Conservation (phyloP, 2,329 filamentous ascomycete species). For the Rasamsonia emersonii region DNA sequence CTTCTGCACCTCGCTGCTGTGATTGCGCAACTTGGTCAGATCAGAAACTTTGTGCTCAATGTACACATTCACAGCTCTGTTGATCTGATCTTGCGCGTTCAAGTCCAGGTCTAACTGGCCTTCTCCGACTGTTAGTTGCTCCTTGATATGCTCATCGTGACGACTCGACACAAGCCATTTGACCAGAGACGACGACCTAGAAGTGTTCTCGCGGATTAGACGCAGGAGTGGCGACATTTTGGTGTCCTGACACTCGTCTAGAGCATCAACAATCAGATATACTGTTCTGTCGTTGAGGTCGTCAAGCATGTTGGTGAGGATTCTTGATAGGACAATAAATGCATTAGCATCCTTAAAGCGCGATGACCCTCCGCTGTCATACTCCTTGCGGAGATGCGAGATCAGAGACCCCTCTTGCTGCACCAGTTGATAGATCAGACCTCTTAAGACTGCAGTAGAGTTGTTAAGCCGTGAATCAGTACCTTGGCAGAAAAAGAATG, state of each 20-base stretch:
- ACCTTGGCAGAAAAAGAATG: conserved; percentile 31
- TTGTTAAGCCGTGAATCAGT: conserved; percentile 30
- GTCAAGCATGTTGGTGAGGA: conserved; percentile 33
- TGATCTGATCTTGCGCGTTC: conserved; percentile 24
- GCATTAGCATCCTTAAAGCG: conserved; percentile 35
- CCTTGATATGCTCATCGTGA: conserved; percentile 2
- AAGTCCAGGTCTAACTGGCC: conserved; percentile 20
- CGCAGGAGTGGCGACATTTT: too few species aligned
- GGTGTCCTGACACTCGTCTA: conserved; percentile 36
- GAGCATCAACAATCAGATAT: conserved; percentile 38
- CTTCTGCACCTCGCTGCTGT: conserved; percentile 12
- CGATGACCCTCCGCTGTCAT: conserved; percentile 23
- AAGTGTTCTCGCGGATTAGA: too few species aligned
- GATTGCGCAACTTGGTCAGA: conserved; percentile 19
- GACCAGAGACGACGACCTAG: too few species aligned
- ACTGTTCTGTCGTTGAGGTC: conserved; percentile 20
- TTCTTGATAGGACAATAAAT: conserved; percentile 26
- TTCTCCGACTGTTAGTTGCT: not conserved
- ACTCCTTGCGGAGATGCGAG: conserved; percentile 25
- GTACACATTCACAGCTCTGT: conserved; percentile 27
- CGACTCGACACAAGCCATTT: conserved; percentile 6
- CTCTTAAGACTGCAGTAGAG: conserved; percentile 33
- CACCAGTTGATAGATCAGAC: conserved; percentile 36
- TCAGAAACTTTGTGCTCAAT: conserved; percentile 27
- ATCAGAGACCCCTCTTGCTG: not conserved